Conservation (phyloP, 192 early-diverging fungal species). For the Coemansia sp. region DNA sequence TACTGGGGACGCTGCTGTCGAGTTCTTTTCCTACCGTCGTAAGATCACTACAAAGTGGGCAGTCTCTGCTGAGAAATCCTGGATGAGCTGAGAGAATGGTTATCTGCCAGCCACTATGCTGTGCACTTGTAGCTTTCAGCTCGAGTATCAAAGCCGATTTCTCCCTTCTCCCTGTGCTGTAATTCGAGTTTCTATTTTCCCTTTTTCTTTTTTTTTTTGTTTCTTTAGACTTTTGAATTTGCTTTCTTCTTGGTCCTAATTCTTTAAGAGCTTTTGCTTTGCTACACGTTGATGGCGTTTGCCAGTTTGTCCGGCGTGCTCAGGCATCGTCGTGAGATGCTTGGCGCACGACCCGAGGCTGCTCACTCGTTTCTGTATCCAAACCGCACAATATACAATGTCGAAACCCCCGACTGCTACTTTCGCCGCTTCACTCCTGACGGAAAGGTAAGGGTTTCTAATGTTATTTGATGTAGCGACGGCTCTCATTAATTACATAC, state of each 20-base stretch:
- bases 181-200: background rate
- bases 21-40: conserved; percentile 70
- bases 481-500: background rate
- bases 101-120: background rate
- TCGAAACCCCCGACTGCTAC: conserved; percentile 51
- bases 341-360: background rate
- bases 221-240: background rate
- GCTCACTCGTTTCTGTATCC: conserved; percentile 41
- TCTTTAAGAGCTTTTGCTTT: background rate
- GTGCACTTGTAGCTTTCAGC: background rate
- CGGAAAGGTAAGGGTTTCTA: conserved; percentile 32
- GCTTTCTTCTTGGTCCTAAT: background rate
- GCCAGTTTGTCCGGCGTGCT: conserved; percentile 24
- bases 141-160: too few relatives aligned
- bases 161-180: background rate
- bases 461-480: background rate
- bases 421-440: conserved; percentile 51
- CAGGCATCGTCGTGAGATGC: conserved; percentile 14
- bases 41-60: conserved; percentile 83
- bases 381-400: conserved; percentile 47
- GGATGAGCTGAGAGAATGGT: conserved; percentile 46
- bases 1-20: conserved; percentile 69
- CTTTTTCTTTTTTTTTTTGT: conserved; percentile 3
- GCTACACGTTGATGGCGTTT: background rate
- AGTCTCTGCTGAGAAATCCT: conserved; percentile 58